Percentiles rank a stretch among this genome's conserved stretches.
phyloP scores from a whole-genome alignment of 2,329 filamentous ascomycete species.

The Albifimbria verrucaria region DNA sequence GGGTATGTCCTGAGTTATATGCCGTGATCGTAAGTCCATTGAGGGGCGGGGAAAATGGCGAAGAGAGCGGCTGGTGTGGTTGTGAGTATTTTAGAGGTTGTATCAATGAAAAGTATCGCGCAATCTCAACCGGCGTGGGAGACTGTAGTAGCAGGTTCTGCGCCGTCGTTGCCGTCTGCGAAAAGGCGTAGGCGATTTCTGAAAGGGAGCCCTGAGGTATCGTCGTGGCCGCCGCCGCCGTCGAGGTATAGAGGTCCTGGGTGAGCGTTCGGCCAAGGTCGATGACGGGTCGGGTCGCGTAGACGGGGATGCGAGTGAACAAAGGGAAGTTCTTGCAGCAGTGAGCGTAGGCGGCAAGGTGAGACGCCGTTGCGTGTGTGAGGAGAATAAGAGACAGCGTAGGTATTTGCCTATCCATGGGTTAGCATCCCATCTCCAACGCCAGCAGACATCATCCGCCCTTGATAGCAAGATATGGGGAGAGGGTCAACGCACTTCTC shows the following conservation, averaged over 20 bases:
- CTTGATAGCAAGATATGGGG: too few species aligned
- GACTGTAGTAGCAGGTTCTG: conserved; percentile 61
- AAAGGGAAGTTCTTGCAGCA: conserved; percentile 95
- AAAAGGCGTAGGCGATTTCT: conserved; percentile 54
- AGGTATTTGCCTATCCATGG: conserved; percentile 67
- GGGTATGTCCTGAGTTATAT: conserved; percentile 92
- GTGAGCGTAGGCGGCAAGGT: conserved; percentile 90
- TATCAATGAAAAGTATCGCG: conserved; percentile 85
- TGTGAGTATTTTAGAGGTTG: conserved; percentile 96
- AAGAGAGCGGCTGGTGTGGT: conserved; percentile 83
- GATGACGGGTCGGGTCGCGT: conserved; percentile 91
- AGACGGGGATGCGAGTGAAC: conserved; percentile 89
- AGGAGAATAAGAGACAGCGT: conserved; percentile 91
- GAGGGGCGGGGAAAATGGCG: conserved; percentile 82
- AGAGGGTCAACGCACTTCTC: conserved; percentile 66
- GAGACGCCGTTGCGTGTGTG: conserved; percentile 87
- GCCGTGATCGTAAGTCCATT: conserved; percentile 93
- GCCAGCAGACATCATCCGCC: too few species aligned
- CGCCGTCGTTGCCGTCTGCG: conserved; percentile 45
- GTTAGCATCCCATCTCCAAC: conserved; percentile 21
- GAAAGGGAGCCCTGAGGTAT: conserved; percentile 72
- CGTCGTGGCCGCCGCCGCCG: conserved; percentile 81
- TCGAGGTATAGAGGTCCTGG: conserved; percentile 89
- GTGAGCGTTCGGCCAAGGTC: conserved; percentile 86
- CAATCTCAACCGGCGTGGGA: conserved; percentile 84